Evolutionary conservation across 192 early-diverging fungal species (phyloP), one percentile per base, ranked within the genome.

Genomic region (Coemansia sp.): DNA sequence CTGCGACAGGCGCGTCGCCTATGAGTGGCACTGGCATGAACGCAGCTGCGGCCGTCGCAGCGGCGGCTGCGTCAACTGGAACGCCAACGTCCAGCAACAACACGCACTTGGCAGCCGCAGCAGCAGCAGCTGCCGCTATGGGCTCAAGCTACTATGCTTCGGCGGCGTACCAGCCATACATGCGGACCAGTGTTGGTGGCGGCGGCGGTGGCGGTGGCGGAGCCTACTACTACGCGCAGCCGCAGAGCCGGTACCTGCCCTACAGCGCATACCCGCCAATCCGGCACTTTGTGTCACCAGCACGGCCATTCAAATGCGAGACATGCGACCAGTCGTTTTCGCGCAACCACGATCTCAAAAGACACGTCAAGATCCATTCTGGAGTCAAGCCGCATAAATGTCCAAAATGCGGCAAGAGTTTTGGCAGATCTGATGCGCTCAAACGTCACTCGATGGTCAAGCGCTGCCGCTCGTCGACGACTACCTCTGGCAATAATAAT

Each of bases 351-450:
- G 91, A 93, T 67, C 71, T 90, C 10, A 90, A 91, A 61, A 79
- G 91, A 4, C 92, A 93, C 62, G 85, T 88, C 73, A 87, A 89
- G 59, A 90, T 91, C 4, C 92, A 93, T 63, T 87, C 86, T 62
- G 87, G 91, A 11, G 76, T 86, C 46, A 93, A 93, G 71, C 92
- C 92, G n/a, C 88, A 89, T 71, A 87, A 83, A 56, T 93, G 92
- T 56, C 75, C 82, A 7, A 84, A 84, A 17, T 93, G 92, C 68
- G 89, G 89, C 19, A 90, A 91, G 64, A 86, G 82, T 35, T 93
- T 93, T 83, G 86, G 87, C 40, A 77, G 90, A 59, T 87, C 89
- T 41, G 90, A 92, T 78, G 90, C 89, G 4, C 79, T 92, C 3
- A 90, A 90, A 64, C 64, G 90, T 12, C 90, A 92, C 57, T 85